These are phyloP conservation scores for Moniliella sp. DNA, from an alignment of 1,284 basidiomycete species.

Conservation along the genomic window DNA sequence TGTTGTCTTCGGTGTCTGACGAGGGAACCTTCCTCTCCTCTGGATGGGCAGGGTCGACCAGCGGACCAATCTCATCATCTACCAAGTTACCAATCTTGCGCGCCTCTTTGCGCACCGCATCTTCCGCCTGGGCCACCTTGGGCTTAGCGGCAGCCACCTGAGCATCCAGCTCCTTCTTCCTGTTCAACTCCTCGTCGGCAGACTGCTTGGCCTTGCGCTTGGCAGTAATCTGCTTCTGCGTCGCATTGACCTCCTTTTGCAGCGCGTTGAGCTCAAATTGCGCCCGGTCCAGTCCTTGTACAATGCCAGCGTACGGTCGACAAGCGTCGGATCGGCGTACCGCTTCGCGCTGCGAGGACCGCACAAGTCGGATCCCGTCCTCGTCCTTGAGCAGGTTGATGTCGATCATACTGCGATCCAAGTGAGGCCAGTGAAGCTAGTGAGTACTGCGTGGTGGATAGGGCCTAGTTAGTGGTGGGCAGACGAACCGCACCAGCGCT, in stretches of 20 bases:
- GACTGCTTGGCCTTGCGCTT: constrained; percentile 86
- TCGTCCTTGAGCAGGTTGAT: too few relatives aligned
- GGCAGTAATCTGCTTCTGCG: constrained; percentile 76
- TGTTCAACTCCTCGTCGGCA: constrained; percentile 60
- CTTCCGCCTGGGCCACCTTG: constrained; percentile 44
- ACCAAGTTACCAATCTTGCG: constrained; percentile 76
- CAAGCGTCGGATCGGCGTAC: constrained; percentile 64
- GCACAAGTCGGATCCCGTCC: too few relatives aligned
- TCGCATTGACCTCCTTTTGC: constrained; percentile 61
- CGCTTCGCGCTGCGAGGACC: constrained; percentile 80
- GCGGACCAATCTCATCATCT: too few relatives aligned
- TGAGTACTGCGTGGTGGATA: too few relatives aligned
- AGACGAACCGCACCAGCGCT: too few relatives aligned
- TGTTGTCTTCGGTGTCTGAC: constrained; percentile 83
- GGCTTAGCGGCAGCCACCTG: constrained; percentile 52
- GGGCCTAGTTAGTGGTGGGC: too few relatives aligned
- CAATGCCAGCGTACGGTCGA: constrained; percentile 77
- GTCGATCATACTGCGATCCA: too few relatives aligned
- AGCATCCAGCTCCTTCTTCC: constrained; percentile 56
- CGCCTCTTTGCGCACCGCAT: constrained; percentile 56
- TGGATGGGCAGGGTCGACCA: too few relatives aligned
- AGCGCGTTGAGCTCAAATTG: constrained; percentile 60
- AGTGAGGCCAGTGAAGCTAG: too few relatives aligned
- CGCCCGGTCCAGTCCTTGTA: constrained; percentile 77
- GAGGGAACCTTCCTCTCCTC: constrained; percentile 65